A percentile compares a stretch with the other conserved stretches of the same genome.
Conservation (phyloP, 805 yeast species). For the Vanderwaltozyma yarrowii region DNA sequence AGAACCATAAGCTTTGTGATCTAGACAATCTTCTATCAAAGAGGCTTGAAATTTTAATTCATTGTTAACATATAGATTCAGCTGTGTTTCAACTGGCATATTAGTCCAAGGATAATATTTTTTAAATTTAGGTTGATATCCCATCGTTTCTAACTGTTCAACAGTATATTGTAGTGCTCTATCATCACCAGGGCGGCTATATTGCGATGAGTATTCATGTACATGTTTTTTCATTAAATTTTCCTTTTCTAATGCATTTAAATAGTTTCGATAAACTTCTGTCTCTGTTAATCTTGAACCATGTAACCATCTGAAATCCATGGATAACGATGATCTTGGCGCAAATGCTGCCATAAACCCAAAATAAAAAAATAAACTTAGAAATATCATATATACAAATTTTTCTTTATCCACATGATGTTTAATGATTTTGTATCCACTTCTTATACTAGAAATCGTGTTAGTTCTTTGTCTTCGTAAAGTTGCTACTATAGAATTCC, state of each 20-base stretch:
- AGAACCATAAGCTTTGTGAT: conserved; percentile 36
- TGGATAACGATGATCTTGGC: conserved; percentile 72
- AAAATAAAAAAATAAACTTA: conserved; percentile 24
- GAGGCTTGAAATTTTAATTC: conserved; percentile 37
- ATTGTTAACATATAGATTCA: conserved; percentile 28
- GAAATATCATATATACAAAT: conserved; percentile 16
- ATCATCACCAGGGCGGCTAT: conserved; percentile 36
- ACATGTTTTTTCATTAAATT: conserved; percentile 27
- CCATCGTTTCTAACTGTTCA: conserved; percentile 39
- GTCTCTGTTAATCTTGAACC: conserved; percentile 52
- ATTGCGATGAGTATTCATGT: conserved; percentile 6
- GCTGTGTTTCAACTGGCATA: conserved; percentile 38
- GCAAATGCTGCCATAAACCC: conserved; percentile 60
- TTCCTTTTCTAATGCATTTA: conserved; percentile 32
- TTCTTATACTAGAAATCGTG: conserved; percentile 23
- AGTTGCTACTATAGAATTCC: background rate
- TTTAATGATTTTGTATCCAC: conserved; percentile 20
- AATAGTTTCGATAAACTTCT: conserved; percentile 57
- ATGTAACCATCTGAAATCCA: conserved; percentile 73
- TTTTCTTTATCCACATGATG: conserved; percentile 24
- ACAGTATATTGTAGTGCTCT: conserved; percentile 40
- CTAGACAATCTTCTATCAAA: conserved; percentile 39
- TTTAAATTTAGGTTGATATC: conserved; percentile 41
- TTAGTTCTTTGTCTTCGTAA: conserved; percentile 20
- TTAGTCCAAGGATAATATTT: conserved; percentile 48